Evolutionary conservation across 768 basidiomycete genomes (phyloP), one percentile per base, ranked within the genome.

Genomic region (Lyophyllum atratum): DNA sequence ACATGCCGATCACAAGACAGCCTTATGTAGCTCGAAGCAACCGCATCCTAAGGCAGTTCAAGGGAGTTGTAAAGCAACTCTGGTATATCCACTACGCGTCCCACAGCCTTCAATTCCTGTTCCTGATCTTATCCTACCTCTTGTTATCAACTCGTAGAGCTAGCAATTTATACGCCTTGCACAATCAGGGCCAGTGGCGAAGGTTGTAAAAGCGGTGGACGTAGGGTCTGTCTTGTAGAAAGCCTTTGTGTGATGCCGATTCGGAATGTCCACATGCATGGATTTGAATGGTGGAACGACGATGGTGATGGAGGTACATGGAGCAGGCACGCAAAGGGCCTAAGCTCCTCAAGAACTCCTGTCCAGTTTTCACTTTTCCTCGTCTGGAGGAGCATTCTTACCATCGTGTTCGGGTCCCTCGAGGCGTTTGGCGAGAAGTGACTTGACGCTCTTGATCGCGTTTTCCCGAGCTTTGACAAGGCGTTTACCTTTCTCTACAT

Each of bases 391-490:
- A 49, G 19, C 22, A 45, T 37, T 31, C n/a, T 33, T 24, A 4
- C 12, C 24, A 42, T 48, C 19, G 19, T 26, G 17, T 21, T 29
- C 21, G 39, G 12, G n/a, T 9, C 24, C 49, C 25, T 50, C 55
- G 29, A 46, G 46, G 34, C 56, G 60, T 61, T 83, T 86, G 44
- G 75, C 73, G 12, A 91, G 74, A 12, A 88, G 66, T 9, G 62
- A 64, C 66, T 85, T 86, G 39, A 90, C 84, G 51, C 76, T 82
- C 43, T 78, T 81, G 58, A 93, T 83, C 0, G 89, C 81, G 52
- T 80, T 84, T 69, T 91, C 87, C 59, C 91, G 75, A 0, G 89
- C 89, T 51, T 77, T 79, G 22, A 92, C 76, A 28, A 92, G 81
- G 25, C 89, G 80, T 51, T 79, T 85, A 11, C 82, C 86, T 68